Evolutionary conservation across 2,329 filamentous ascomycete genomes (phyloP).

Genomic region (Sporothrix phasma): DNA sequence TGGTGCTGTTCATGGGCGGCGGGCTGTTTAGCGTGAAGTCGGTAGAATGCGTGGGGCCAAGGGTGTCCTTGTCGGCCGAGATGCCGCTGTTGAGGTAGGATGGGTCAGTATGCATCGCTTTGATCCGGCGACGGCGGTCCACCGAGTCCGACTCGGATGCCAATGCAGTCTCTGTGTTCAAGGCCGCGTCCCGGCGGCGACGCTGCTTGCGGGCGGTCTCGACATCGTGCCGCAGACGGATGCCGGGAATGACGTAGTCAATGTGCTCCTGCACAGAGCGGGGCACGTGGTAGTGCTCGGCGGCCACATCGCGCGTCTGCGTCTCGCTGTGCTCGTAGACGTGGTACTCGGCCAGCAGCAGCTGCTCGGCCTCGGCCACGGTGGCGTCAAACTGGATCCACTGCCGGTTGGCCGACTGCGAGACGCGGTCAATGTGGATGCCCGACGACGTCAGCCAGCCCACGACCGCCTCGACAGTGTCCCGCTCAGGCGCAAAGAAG

Average conservation of each 20-base stretch:
- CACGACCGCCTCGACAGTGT: slow-evolving; percentile 26
- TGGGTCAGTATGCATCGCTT: slow-evolving; percentile 5
- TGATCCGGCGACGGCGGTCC: not conserved
- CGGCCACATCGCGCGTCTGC: slow-evolving; percentile 20
- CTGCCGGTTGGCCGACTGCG: slow-evolving; percentile 20
- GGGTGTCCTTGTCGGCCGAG: not conserved
- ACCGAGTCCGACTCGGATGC: not conserved
- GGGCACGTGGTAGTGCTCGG: slow-evolving; percentile 34
- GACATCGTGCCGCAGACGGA: slow-evolving; percentile 33
- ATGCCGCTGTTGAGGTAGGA: slow-evolving; percentile 1
- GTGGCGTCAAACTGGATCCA: slow-evolving; percentile 24
- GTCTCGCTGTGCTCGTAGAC: slow-evolving; percentile 20
- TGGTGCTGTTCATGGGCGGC: slow-evolving; percentile 16
- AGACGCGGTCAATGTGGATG: slow-evolving; percentile 21
- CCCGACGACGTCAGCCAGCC: slow-evolving; percentile 27
- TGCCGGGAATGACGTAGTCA: slow-evolving; percentile 47
- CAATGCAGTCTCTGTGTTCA: too few relatives aligned
- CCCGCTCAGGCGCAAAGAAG: slow-evolving; percentile 29
- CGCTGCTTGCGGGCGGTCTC: slow-evolving; percentile 5
- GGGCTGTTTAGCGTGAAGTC: not conserved
- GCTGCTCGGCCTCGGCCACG: slow-evolving; percentile 21
- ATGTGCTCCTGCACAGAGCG: slow-evolving; percentile 37
- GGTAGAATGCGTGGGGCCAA: not conserved
- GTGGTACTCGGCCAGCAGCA: slow-evolving; percentile 22
- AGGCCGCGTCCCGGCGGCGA: not conserved